Percentiles rank a stretch among this genome's conserved stretches.
These are phyloP conservation scores for Dictyostelium intermedium DNA, from an alignment of 78 protist species.

Conservation along the genomic window DNA sequence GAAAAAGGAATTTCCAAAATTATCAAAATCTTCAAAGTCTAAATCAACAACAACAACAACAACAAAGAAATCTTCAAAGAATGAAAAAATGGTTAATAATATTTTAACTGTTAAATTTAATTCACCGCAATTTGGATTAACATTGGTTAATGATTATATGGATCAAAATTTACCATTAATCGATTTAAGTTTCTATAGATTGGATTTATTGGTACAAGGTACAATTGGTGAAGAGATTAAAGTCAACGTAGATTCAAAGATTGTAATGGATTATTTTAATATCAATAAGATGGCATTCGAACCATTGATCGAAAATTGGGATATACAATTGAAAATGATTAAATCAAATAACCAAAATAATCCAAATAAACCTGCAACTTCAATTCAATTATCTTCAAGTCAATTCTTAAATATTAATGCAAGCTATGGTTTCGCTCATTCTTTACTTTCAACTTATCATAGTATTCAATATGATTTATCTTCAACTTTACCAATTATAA, in stretches of 20 bases:
- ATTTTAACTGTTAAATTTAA: neutral
- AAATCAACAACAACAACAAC: neutral
- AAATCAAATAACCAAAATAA: neutral
- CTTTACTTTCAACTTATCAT: constrained; percentile 16
- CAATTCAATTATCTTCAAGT: neutral
- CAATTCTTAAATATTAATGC: constrained; percentile 40
- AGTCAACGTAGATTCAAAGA: neutral
- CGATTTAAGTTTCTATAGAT: constrained; percentile 2
- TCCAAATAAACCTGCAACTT: neutral
- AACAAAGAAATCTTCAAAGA: neutral
- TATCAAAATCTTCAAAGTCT: neutral
- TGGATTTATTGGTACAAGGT: neutral
- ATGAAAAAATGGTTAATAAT: neutral
- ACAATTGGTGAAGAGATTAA: neutral
- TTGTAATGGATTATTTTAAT: constrained; percentile 53
- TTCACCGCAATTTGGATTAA: constrained; percentile 14
- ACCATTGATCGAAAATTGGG: constrained; percentile 67
- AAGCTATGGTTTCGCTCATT: constrained; percentile 29
- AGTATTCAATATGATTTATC: constrained; percentile 27
- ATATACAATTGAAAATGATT: neutral
- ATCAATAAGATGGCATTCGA: constrained; percentile 55
- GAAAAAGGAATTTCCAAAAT: constrained; percentile 2
- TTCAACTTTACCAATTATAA: constrained; percentile 18
- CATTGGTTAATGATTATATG: constrained; percentile 68
- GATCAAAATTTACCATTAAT: constrained; percentile 72